Base-by-base conservation (phyloP, 106 monocot genomes). In the Chionographis japonica region DNA sequence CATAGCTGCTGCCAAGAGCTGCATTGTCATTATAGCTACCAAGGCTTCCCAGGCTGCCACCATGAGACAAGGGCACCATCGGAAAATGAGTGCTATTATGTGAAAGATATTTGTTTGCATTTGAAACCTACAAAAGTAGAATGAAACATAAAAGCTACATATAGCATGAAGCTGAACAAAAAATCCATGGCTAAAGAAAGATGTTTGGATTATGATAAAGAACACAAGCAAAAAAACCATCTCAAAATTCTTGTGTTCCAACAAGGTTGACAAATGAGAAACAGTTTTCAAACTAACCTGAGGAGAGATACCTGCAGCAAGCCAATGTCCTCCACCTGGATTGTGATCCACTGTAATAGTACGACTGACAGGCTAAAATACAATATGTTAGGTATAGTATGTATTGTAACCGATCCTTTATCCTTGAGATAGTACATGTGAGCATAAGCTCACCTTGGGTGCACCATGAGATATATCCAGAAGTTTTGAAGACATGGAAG, bases 241-340 rank as follows among this genome's bases (percentile, higher is more conserved):
- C 0, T 11, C 37, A 36, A 40, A 8, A 41, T 4, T 37, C 14
- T 52, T 37, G 20, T 56, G 56, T 27, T 27, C 27, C 27, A 27
- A 27, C 27, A 27, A 15, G 27, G 16, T 14, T 0, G 9, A 5
- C 17, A 68, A 69, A 13, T 50, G 40, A 36, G 6, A 67, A 54
- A 39, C 8, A 37, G 43, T 54, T 71, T 49, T 36, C 37, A 68
- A 15, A 71, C 52, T 17, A 35, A 93, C 92, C 93, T 98, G 98
- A 79, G 90, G 98, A 74, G 98, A 98, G 36, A 98, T 72, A 56
- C 93, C 98, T 67, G 93, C 80, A 71, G 76, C 90, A 58, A 89
- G 18, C 92, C 89, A 98, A 73, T 93, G 93, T 42, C 98, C 98
- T 43, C 73, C 80, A 49, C 85, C 93, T 52, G 89, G 92, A 81